Base-by-base conservation (phyloP, 257 asterid genomes). In the Capsicum baccatum region DNA sequence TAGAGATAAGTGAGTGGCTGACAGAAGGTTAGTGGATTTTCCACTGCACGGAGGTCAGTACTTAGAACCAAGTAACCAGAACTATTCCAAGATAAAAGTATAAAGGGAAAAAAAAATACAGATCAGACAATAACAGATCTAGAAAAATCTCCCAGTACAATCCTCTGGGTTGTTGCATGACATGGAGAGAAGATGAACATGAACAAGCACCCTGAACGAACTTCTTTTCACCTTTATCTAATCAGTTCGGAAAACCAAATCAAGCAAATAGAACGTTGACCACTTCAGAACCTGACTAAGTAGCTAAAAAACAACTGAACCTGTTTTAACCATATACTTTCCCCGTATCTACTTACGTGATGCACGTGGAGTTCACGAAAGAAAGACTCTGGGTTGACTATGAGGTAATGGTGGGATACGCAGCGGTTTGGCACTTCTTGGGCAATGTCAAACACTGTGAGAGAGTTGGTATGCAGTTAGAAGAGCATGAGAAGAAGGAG, bases 201-300 rank as follows among this genome's bases (percentile, higher is more conserved):
- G 82, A 78, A 13, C 64, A 78, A 54, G 62, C 82, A 78, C 48
- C 8, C 6, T 14, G 14, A 76, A 52, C 54, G 26, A 48, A 26
- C 47, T 76, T 76, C 81, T 76, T 52, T 52, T 52, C 64, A 76
- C 26, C 15, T 68, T 37, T 54, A 14, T 76, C 81, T 9, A 76
- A 76, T 76, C 64, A 52, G 50, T 21, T 52, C 19, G n/a, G 5
- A 76, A 76, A 76, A 76, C 19, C 15, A 76, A 47, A 54, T 50
- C 80, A 74, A 50, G 26, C 81, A 76, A 21, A 76, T 54, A 52
- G 21, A 76, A 7, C 16, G 4, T 52, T 76, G 63, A 76, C 47
- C 81, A 54, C 47, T 50, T 50, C 63, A 76, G 48, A 78, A 78
- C 64, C 50, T 26, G 64, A 78, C 42, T 5, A 78, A 78, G 81